Evolutionary conservation across 371 early-diverging fungal genomes (phyloP).

Genomic region (Scutellospora calospora): DNA sequence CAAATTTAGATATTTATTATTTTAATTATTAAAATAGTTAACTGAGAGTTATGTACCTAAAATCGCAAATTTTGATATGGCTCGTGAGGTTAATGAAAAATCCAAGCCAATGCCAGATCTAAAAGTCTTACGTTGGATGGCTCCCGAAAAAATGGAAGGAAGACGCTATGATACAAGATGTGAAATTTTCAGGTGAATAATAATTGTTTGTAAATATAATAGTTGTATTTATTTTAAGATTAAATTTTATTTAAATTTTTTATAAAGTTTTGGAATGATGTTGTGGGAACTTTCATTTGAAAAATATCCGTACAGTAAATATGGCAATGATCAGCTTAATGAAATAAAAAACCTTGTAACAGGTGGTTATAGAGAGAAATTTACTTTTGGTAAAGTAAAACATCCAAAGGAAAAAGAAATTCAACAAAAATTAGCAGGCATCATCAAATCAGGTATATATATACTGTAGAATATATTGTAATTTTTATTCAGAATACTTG

Average conservation of each 20-base stretch:
- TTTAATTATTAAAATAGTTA: neutral
- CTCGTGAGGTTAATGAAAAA: neutral
- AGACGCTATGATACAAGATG: neutral
- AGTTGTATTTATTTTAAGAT: too few species aligned
- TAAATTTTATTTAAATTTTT: too few species aligned
- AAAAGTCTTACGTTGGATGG: slow-evolving; percentile 32
- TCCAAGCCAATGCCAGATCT: too few species aligned
- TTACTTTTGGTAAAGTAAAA: too few species aligned
- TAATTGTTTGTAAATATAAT: too few species aligned
- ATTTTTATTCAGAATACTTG: too few species aligned
- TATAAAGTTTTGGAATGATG: slow-evolving; percentile 4
- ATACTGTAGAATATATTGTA: too few species aligned
- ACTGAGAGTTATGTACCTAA: slow-evolving; percentile 9
- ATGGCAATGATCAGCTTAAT: neutral
- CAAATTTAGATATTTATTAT: neutral
- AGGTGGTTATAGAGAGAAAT: neutral
- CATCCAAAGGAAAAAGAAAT: neutral
- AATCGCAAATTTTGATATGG: slow-evolving; percentile 28
- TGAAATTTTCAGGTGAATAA: slow-evolving; percentile 30
- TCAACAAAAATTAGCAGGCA: neutral
- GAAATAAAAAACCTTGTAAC: neutral
- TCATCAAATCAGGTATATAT: neutral
- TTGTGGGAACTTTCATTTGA: slow-evolving; percentile 19
- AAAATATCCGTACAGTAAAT: neutral
- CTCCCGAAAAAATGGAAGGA: slow-evolving; percentile 28